Percentiles rank a stretch among this genome's conserved stretches.
Evolutionary conservation across 2,329 filamentous ascomycete species (phyloP).

Genomic region (Fusarium phyllophilum): DNA sequence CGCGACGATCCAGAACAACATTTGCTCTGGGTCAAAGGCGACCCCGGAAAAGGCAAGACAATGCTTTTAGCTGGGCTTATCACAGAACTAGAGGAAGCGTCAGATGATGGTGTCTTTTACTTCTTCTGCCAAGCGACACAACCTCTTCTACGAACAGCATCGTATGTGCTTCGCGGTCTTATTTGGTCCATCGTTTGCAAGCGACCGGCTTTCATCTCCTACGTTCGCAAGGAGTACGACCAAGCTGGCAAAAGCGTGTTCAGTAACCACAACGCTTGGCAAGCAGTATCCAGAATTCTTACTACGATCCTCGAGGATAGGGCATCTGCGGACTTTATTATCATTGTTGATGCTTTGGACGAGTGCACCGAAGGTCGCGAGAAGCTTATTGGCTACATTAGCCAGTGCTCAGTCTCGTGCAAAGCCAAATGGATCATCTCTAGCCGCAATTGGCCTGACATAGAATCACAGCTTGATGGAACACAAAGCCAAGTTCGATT

Average conservation of each 20-base stretch:
- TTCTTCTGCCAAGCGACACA: not conserved
- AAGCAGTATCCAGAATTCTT: fast-evolving
- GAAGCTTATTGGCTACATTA: fast-evolving
- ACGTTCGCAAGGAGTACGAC: fast-evolving
- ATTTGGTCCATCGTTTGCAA: fast-evolving
- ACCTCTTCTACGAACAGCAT: fast-evolving
- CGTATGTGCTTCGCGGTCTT: fast-evolving
- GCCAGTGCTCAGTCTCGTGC: fast-evolving
- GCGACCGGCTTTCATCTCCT: fast-evolving
- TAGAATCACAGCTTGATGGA: not conserved
- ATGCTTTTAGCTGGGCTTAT: not conserved
- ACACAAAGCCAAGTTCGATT: fast-evolving
- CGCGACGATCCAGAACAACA: fast-evolving
- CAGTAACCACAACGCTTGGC: fast-evolving
- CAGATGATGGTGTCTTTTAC: fast-evolving
- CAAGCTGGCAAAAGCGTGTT: fast-evolving
- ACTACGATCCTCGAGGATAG: fast-evolving
- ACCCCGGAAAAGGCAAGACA: not conserved
- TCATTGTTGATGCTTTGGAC: not conserved
- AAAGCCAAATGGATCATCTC: not conserved
- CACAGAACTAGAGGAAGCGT: fast-evolving
- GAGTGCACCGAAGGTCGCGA: fast-evolving
- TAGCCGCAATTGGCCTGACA: fast-evolving
- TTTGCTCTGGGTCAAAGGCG: not conserved
- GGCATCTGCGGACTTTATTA: fast-evolving